Evolutionary conservation across 805 yeast genomes (phyloP).

Genomic region (Ogataea nitratoaversa): DNA sequence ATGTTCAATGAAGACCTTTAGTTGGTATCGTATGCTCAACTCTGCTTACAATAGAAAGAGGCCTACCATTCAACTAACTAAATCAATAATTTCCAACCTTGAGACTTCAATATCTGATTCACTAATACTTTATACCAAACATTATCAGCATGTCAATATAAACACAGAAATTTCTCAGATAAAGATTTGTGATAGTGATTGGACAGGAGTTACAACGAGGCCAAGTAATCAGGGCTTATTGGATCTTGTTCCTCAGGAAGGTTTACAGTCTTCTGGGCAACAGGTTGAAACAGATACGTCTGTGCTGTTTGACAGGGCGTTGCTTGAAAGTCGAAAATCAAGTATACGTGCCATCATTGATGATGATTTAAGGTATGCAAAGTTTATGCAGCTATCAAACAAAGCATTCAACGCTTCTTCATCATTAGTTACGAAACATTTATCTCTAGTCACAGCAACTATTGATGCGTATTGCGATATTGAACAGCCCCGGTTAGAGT

Average conservation of each 20-base stretch:
- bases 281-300: too few relatives aligned
- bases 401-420: not conserved
- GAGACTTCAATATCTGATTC: not conserved
- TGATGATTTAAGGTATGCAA: not conserved
- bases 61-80: not conserved
- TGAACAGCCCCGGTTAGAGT: not conserved
- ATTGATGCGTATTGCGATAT: not conserved
- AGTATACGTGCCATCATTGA: not conserved
- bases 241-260: too few relatives aligned
- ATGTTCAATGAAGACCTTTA: too few relatives aligned
- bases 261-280: too few relatives aligned
- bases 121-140: not conserved
- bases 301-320: not conserved
- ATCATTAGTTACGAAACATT: not conserved
- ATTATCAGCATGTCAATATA: not conserved
- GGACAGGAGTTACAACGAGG: not conserved
- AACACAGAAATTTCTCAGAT: not conserved
- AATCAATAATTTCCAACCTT: not conserved
- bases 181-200: not conserved
- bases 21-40: not conserved
- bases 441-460: too few relatives aligned
- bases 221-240: too few relatives aligned
- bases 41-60: not conserved
- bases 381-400: not conserved
- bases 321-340: not conserved